Evolutionary conservation across 2,329 filamentous ascomycete species (phyloP).

Genomic region (Penicillium sp.): DNA sequence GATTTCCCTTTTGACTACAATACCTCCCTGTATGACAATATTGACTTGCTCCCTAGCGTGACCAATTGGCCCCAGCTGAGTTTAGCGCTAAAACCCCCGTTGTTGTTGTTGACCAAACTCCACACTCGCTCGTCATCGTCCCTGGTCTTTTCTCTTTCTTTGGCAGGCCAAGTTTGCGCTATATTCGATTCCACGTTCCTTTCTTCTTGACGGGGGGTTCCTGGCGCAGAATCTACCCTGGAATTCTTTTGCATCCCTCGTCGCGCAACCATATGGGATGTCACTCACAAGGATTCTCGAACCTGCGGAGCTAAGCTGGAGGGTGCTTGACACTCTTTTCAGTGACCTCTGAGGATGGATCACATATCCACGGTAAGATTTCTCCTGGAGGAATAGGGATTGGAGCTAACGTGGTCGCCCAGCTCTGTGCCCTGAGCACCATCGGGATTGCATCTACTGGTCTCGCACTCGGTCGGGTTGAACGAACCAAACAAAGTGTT

Average conservation of each 20-base stretch:
- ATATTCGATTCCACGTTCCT: not conserved
- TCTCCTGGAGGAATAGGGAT: not conserved
- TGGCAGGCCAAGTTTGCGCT: not conserved
- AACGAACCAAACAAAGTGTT: conserved; percentile 36
- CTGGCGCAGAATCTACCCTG: not conserved
- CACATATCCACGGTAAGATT: conserved; percentile 42
- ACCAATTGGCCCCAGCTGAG: conserved; percentile 15
- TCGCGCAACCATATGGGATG: conserved; percentile 31
- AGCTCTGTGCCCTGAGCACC: conserved; percentile 66
- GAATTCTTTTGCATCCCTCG: conserved; percentile 15
- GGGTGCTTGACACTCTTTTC: conserved; percentile 33
- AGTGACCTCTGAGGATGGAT: conserved; percentile 38
- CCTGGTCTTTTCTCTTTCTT: conserved; percentile 5
- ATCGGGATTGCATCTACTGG: conserved; percentile 62
- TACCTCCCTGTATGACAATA: conserved; percentile 3
- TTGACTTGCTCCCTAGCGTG: conserved; percentile 24
- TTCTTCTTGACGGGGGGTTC: conserved; percentile 2
- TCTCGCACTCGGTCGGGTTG: conserved; percentile 56
- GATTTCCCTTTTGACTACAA: too few relatives aligned
- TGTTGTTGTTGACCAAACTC: conserved; percentile 20
- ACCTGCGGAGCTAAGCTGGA: conserved; percentile 34
- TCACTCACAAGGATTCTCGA: conserved; percentile 31
- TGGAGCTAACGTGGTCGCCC: conserved; percentile 12
- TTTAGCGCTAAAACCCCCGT: conserved; percentile 18
- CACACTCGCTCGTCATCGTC: conserved; percentile 5